A percentile compares a stretch with the other conserved stretches of the same genome.
phyloP scores from a whole-genome alignment of 805 yeast species.

The Metschnikowia kunwiensis region DNA sequence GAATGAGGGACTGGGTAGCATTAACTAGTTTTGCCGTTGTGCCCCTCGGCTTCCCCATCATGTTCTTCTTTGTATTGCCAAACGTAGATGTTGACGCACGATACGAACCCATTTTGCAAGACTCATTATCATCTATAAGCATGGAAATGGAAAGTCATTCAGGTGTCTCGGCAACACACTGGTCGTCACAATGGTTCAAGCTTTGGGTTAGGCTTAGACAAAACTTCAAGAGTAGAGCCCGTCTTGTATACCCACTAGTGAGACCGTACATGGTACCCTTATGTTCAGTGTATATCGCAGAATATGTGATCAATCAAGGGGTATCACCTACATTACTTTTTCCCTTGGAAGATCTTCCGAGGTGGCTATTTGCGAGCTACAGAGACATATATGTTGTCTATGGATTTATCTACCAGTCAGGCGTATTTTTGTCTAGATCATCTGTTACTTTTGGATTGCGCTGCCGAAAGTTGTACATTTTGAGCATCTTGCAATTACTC shows the following conservation, averaged over 20 bases:
- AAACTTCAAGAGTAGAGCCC: not conserved
- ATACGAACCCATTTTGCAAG: constrained; percentile 3
- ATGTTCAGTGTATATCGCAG: constrained; percentile 77
- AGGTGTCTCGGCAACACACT: not conserved
- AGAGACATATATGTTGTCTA: constrained; percentile 90
- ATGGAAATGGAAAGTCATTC: not conserved
- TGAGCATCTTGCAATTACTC: constrained; percentile 62
- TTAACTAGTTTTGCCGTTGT: constrained; percentile 53
- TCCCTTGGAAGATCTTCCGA: constrained; percentile 65
- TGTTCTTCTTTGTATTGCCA: constrained; percentile 28
- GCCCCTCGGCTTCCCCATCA: constrained; percentile 50
- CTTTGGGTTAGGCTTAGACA: constrained; percentile 1
- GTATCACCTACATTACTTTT: constrained; percentile 84
- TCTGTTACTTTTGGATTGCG: constrained; percentile 65
- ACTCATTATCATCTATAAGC: not conserved
- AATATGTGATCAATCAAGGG: constrained; percentile 89
- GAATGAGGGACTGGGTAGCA: constrained; percentile 50
- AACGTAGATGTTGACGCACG: not conserved
- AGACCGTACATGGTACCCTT: constrained; percentile 81
- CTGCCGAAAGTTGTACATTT: constrained; percentile 53
- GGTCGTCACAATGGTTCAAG: too few species aligned
- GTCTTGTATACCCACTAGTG: constrained; percentile 43
- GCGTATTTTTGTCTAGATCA: constrained; percentile 89
- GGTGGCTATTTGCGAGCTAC: constrained; percentile 52
- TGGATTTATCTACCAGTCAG: constrained; percentile 85